Percentiles rank a stretch among this genome's conserved stretches.
Conservation (phyloP, 2,329 filamentous ascomycete genomes). For the Botryosphaeria dothidea region DNA sequence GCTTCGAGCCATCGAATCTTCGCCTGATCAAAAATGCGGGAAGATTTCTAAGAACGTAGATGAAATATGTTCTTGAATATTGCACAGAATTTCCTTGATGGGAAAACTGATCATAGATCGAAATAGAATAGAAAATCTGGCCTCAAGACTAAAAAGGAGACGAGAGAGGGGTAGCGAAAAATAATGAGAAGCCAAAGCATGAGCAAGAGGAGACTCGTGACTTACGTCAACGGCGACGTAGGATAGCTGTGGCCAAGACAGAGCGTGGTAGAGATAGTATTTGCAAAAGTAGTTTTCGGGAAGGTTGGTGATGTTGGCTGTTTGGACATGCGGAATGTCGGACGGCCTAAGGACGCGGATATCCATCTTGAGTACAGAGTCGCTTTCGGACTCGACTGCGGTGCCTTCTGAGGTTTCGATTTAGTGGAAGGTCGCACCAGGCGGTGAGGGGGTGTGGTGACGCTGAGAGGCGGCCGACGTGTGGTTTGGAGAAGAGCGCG, state of each 20-base stretch:
- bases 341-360: conserved; percentile 82
- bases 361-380: conserved; percentile 62
- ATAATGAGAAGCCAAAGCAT: neutral
- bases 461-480: neutral
- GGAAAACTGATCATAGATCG: neutral
- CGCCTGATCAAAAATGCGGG: no score
- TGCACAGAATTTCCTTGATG: neutral
- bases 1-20: neutral
- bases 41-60: neutral
- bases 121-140: neutral
- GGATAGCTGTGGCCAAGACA: conserved; percentile 96
- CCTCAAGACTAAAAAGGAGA: conserved; percentile 8
- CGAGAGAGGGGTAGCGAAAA: neutral
- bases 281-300: conserved; percentile 99
- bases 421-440: neutral
- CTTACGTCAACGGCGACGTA: conserved; percentile 87
- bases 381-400: neutral
- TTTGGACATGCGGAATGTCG: conserved; percentile 90
- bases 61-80: neutral
- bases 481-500: neutral
- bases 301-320: conserved; percentile 97
- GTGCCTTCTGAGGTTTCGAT: neutral
- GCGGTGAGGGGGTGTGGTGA: neutral
- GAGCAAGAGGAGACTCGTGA: conserved; percentile 11
- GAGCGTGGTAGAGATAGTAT: conserved; percentile 99